Evolutionary conservation across 805 yeast species (phyloP).

Genomic region (Ascoidea asiatica): DNA sequence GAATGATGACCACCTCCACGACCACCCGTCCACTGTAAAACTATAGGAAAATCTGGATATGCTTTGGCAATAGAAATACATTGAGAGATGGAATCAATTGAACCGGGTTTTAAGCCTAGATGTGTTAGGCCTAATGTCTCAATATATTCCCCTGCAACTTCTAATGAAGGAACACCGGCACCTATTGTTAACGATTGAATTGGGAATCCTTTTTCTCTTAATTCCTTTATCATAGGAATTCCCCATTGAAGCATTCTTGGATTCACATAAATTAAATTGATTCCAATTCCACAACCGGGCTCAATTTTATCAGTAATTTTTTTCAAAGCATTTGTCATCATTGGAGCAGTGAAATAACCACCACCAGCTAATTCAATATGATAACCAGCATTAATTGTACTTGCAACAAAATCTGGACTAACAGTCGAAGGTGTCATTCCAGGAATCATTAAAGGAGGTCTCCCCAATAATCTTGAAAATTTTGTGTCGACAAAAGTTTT

Average conservation of each 20-base stretch:
- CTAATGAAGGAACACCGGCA: conserved; percentile 98
- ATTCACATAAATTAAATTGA: conserved; percentile 89
- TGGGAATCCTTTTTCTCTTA: conserved; percentile 89
- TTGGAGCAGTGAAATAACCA: conserved; percentile 74
- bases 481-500: conserved; percentile 84
- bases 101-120: conserved; percentile 95
- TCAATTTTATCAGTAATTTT: conserved; percentile 52
- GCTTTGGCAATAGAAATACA: conserved; percentile 86
- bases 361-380: conserved; percentile 98
- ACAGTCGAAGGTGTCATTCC: conserved; percentile 99
- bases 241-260: conserved; percentile 99
- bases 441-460: conserved; percentile 94
- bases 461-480: conserved; percentile 81
- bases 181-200: conserved; percentile 94
- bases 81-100: conserved; percentile 81
- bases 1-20: conserved; percentile 99
- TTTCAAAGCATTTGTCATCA: conserved; percentile 65
- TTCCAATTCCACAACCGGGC: conserved; percentile 85
- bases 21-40: conserved; percentile 99
- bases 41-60: conserved; percentile 93
- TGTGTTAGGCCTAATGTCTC: conserved; percentile 85
- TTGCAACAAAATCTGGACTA: conserved; percentile 85
- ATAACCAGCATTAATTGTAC: conserved; percentile 91
- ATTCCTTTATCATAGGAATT: conserved; percentile 82
- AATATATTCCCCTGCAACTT: conserved; percentile 94